phyloP scores from a whole-genome alignment of 2,329 filamentous ascomycete genomes.

The Aciculosporium take region DNA sequence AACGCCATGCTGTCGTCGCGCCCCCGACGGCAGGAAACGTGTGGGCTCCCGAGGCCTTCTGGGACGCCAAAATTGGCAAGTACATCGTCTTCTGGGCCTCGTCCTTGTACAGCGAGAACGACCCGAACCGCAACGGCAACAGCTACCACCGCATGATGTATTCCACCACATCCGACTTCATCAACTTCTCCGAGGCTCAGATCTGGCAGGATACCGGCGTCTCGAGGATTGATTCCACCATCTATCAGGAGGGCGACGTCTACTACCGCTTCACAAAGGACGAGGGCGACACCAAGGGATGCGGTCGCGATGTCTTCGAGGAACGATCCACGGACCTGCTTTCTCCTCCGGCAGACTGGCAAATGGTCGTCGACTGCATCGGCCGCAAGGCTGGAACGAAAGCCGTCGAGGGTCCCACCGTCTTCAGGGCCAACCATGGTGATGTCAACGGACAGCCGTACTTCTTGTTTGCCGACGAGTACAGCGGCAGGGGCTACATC shows the following conservation, averaged over 20 bases:
- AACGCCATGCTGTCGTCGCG: not conserved
- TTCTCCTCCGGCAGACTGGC: not conserved
- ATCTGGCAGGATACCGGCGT: not conserved
- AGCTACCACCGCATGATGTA: not conserved
- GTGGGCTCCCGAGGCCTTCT: conserved; percentile 1
- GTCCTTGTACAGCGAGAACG: not conserved
- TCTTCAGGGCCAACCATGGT: not conserved
- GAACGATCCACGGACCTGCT: not conserved
- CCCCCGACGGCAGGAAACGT: conserved; percentile 1
- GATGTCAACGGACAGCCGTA: not conserved
- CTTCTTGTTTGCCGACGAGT: conserved; percentile 1
- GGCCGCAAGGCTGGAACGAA: not conserved
- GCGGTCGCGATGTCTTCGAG: not conserved
- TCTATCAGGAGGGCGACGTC: not conserved
- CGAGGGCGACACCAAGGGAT: not conserved
- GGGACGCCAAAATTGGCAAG: not conserved
- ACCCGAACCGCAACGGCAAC: not conserved
- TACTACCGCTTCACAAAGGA: conserved; percentile 3
- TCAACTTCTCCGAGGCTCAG: not conserved
- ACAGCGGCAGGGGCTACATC: conserved; percentile 1
- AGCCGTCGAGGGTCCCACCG: not conserved
- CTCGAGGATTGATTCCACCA: not conserved
- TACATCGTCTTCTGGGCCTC: conserved; percentile 3
- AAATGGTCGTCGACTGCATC: not conserved
- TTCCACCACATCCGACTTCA: not conserved